A percentile compares a stretch with the other conserved stretches of the same genome.
Conservation (phyloP, 768 basidiomycete genomes). For the Leccinellum albellum region DNA sequence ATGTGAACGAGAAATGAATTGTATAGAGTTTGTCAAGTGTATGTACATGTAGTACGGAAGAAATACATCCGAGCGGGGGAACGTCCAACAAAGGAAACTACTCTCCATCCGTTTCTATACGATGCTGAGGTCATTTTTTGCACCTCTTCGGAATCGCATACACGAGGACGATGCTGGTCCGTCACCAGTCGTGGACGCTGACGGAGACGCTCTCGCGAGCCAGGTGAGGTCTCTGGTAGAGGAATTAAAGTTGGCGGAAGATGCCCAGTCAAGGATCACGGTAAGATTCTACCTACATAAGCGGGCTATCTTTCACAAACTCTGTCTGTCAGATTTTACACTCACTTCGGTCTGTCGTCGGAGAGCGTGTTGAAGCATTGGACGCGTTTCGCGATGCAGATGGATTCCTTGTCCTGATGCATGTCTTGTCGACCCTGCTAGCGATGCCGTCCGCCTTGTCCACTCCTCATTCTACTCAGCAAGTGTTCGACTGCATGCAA, state of each 20-base stretch:
- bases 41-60: background rate
- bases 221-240: conserved; percentile 70
- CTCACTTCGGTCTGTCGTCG: conserved; percentile 66
- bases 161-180: conserved; percentile 28
- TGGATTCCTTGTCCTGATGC: conserved; percentile 74
- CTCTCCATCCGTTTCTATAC: background rate
- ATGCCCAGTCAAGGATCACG: conserved; percentile 44
- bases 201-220: conserved; percentile 7
- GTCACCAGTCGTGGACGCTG: background rate
- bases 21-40: background rate
- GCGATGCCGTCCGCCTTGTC: conserved; percentile 25
- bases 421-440: conserved; percentile 59
- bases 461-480: conserved; percentile 34
- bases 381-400: conserved; percentile 79
- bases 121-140: conserved; percentile 59
- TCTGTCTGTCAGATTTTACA: conserved; percentile 45
- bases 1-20: conserved; percentile 38
- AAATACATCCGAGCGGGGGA: too few relatives aligned
- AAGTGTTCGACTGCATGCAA: conserved; percentile 50
- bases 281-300: conserved; percentile 33
- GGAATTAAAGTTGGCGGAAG: conserved; percentile 58
- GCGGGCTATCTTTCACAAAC: background rate
- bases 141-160: conserved; percentile 51
- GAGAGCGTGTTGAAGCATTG: conserved; percentile 61
- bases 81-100: background rate